Evolutionary conservation across 169 alveolate species (phyloP).

Genomic region (Fabrea salina): DNA sequence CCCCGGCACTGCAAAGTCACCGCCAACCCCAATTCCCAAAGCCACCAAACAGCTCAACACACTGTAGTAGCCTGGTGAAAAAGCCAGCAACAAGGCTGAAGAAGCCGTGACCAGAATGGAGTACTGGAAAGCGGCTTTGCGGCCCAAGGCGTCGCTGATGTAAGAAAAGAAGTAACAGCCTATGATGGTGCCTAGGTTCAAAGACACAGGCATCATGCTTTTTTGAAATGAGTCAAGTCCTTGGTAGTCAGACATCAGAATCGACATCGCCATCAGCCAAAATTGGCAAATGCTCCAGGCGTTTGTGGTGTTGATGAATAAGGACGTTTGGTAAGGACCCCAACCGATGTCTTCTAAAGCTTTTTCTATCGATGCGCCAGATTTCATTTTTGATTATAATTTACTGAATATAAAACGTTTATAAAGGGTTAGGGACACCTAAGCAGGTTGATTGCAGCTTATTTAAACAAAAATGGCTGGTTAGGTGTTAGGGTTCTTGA

Average conservation of each 20-base stretch:
- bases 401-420: too few species aligned
- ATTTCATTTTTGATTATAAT: neutral
- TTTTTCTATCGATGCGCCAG: neutral
- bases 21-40: conserved; percentile 28
- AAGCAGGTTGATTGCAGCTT: too few species aligned
- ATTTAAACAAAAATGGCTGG: too few species aligned
- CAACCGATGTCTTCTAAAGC: conserved; percentile 22
- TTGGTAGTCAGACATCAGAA: neutral
- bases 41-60: neutral
- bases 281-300: neutral
- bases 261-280: conserved; percentile 7
- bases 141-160: neutral
- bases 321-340: conserved; percentile 19
- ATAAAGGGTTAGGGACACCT: too few species aligned
- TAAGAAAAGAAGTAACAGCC: conserved; percentile 15
- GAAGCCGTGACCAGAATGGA: neutral
- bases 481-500: too few species aligned
- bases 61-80: neutral
- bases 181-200: conserved; percentile 11
- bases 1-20: conserved; percentile 4
- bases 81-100: neutral
- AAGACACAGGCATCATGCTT: conserved; percentile 12
- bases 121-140: neutral
- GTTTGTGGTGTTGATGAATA: conserved; percentile 1
- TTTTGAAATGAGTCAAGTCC: neutral